Percentiles rank a stretch among this genome's conserved stretches.
phyloP scores from a whole-genome alignment of 306 rosid genomes.

The Hippophae rhamnoides region DNA sequence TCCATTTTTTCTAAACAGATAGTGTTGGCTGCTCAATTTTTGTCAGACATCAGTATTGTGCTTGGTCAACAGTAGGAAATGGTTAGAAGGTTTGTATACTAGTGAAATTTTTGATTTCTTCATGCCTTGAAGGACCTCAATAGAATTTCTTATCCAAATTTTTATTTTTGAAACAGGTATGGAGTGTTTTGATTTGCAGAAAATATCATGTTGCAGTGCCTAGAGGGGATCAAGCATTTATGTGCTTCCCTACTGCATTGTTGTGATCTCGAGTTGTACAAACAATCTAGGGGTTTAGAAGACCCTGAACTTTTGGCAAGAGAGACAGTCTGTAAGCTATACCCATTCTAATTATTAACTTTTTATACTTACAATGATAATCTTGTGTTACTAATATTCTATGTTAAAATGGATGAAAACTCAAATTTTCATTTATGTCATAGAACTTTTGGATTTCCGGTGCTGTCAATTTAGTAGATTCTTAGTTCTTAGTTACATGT shows the following conservation, averaged over 20 bases:
- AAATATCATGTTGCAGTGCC: conserved; percentile 79
- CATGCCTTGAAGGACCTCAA: not conserved
- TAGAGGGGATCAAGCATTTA: conserved; percentile 54
- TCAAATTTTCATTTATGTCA: not conserved
- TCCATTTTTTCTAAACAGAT: conserved; percentile 16
- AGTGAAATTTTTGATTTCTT: too few relatives aligned
- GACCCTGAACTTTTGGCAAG: conserved; percentile 87
- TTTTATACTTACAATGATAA: not conserved
- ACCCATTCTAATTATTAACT: conserved; percentile 5
- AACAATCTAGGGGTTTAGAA: conserved; percentile 69
- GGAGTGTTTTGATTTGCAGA: conserved; percentile 55
- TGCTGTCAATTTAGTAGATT: too few relatives aligned
- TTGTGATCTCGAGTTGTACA: conserved; percentile 68
- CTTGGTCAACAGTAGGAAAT: conserved; percentile 37
- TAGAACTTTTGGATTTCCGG: too few relatives aligned
- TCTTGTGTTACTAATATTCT: conserved; percentile 2
- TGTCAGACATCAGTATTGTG: conserved; percentile 20
- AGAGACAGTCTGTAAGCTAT: conserved; percentile 83
- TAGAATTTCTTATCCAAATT: conserved; percentile 1
- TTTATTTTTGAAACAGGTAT: conserved; percentile 42
- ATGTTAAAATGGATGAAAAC: not conserved
- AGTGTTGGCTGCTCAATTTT: conserved; percentile 11
- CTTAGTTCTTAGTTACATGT: not conserved
- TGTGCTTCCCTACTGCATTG: conserved; percentile 55
- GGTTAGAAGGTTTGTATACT: conserved; percentile 50